Evolutionary conservation across 2,329 filamentous ascomycete species (phyloP).

Genomic region (Sclerotinia spermophila): DNA sequence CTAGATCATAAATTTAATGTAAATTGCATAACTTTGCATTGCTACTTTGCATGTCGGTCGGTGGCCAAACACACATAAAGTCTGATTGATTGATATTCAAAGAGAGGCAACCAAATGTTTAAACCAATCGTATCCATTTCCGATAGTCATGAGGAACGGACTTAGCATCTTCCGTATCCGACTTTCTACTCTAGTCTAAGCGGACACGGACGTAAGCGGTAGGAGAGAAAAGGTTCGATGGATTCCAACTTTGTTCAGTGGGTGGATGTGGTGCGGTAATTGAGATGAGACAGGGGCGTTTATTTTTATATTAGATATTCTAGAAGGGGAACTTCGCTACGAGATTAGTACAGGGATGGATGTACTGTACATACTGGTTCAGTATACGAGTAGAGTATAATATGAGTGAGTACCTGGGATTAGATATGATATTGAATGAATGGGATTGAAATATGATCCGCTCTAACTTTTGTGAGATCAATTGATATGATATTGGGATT

Average conservation of each 20-base stretch:
- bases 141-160: not conserved
- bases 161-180: not conserved
- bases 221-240: not conserved
- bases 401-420: too few species aligned
- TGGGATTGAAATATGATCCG: too few species aligned
- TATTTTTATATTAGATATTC: not conserved
- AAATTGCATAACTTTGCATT: not conserved
- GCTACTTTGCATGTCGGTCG: not conserved
- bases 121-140: not conserved
- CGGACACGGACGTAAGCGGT: not conserved
- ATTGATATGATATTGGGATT: not conserved
- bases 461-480: not conserved
- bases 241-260: not conserved
- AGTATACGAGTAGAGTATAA: not conserved
- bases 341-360: not conserved
- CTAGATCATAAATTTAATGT: not conserved
- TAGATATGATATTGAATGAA: too few species aligned
- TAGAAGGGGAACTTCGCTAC: conserved; percentile 7
- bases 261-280: too few species aligned
- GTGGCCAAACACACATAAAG: not conserved
- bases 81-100: not conserved
- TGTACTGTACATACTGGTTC: too few species aligned
- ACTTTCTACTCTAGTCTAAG: not conserved
- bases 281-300: conserved; percentile 3
- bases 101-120: not conserved